Conservation (phyloP, 140 eudicot species). For the Stevia rebaudiana region DNA sequence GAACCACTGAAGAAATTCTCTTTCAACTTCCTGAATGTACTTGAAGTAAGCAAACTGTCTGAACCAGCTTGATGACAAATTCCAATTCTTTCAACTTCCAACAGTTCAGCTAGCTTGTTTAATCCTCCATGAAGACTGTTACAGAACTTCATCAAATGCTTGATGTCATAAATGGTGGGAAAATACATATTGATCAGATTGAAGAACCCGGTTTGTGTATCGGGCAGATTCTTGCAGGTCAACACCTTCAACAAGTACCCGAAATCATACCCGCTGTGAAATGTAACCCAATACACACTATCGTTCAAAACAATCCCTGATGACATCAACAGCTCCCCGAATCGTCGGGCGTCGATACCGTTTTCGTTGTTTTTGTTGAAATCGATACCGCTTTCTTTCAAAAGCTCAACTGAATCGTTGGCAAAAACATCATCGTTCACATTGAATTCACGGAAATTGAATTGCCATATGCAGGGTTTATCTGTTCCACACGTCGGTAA, state of each 20-base stretch:
- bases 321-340: constrained; percentile 37
- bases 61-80: constrained; percentile 14
- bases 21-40: constrained; percentile 32
- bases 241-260: constrained; percentile 32
- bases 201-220: constrained; percentile 31
- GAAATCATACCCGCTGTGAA: constrained; percentile 34
- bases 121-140: constrained; percentile 41
- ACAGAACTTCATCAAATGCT: constrained; percentile 32
- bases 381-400: constrained; percentile 31
- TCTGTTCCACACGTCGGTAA: constrained; percentile 30
- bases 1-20: constrained; percentile 30
- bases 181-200: constrained; percentile 28
- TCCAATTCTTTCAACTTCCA: constrained; percentile 35
- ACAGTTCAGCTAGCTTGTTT: constrained; percentile 30
- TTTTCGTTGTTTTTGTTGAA: constrained; percentile 31
- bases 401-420: constrained; percentile 31
- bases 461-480: constrained; percentile 32
- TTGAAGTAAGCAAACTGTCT: constrained; percentile 6
- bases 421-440: constrained; percentile 32
- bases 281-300: constrained; percentile 34
- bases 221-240: constrained; percentile 29
- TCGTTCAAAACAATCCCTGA: constrained; percentile 37
- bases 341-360: constrained; percentile 28
- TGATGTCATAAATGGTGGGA: constrained; percentile 15
- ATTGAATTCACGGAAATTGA: constrained; percentile 35